A percentile compares a stretch with the other conserved stretches of the same genome.
phyloP scores from a whole-genome alignment of 768 basidiomycete species.

The Xerocomus potaroensis region DNA sequence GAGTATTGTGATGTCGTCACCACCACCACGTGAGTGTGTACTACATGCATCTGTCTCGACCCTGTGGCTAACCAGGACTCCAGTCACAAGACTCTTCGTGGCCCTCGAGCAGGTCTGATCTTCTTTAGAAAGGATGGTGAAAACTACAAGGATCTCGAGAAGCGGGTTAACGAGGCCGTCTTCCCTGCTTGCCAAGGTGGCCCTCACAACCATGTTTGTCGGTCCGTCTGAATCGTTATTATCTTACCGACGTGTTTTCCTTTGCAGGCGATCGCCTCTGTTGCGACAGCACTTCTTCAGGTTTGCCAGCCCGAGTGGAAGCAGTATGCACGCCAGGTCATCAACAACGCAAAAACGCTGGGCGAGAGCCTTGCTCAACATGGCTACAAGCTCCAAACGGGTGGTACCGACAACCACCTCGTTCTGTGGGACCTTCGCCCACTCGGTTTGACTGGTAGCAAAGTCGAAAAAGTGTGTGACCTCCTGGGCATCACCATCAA shows the following conservation, averaged over 20 bases:
- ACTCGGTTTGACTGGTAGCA: slow-evolving; percentile 92
- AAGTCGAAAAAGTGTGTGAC: slow-evolving; percentile 98
- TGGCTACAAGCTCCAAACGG: slow-evolving; percentile 96
- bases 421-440: slow-evolving; percentile 98
- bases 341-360: slow-evolving; percentile 79
- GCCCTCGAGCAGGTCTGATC: slow-evolving; percentile 95
- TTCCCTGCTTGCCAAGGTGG: slow-evolving; percentile 99
- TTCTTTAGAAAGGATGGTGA: slow-evolving; percentile 96
- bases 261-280: slow-evolving; percentile 82
- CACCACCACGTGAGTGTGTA: slow-evolving; percentile 76
- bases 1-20: slow-evolving; percentile 96
- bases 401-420: slow-evolving; percentile 96
- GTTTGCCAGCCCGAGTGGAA: slow-evolving; percentile 87
- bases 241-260: not conserved
- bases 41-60: not conserved
- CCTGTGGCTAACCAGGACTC: not conserved
- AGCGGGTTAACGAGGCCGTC: slow-evolving; percentile 95
- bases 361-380: slow-evolving; percentile 64
- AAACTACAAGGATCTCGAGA: slow-evolving; percentile 82
- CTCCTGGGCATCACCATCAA: slow-evolving; percentile 95
- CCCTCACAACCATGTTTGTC: slow-evolving; percentile 91
- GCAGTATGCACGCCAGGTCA: slow-evolving; percentile 91
- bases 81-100: slow-evolving; percentile 97
- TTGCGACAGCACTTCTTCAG: slow-evolving; percentile 91
- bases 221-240: not conserved